A percentile compares a stretch with the other conserved stretches of the same genome.
phyloP scores from a whole-genome alignment of 2,329 filamentous ascomycete species.

The Alternaria brassicicola region DNA sequence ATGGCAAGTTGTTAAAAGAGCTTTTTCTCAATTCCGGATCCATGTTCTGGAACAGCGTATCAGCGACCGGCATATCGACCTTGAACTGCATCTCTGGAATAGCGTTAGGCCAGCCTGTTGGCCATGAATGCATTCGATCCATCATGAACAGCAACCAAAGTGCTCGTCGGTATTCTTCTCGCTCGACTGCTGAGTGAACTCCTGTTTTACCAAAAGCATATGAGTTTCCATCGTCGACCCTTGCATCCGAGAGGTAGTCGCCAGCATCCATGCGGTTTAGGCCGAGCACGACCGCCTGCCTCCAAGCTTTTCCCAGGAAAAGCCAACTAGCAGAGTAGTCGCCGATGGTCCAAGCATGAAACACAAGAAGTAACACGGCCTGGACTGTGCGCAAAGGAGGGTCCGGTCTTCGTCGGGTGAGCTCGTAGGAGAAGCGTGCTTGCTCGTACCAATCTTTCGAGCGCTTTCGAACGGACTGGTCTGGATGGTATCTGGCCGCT shows the following conservation, averaged over 20 bases:
- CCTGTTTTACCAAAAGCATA: slow-evolving; percentile 1
- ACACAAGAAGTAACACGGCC: slow-evolving; percentile 31
- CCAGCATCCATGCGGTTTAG: slow-evolving; percentile 39
- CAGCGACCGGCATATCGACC: slow-evolving; percentile 36
- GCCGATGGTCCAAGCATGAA: slow-evolving; percentile 30
- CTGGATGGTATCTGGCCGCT: slow-evolving; percentile 31
- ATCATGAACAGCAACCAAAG: slow-evolving; percentile 43
- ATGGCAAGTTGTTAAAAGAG: slow-evolving; percentile 17
- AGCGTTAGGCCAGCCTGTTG: slow-evolving; percentile 33
- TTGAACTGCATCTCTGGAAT: slow-evolving; percentile 41
- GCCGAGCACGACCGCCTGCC: slow-evolving; percentile 36
- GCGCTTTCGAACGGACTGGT: slow-evolving; percentile 23
- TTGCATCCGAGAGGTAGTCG: neutral
- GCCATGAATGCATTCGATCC: slow-evolving; percentile 36
- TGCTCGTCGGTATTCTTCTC: slow-evolving; percentile 37
- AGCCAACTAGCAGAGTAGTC: slow-evolving; percentile 41
- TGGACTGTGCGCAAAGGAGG: slow-evolving; percentile 35
- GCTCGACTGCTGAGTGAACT: slow-evolving; percentile 21
- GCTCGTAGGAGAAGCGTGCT: slow-evolving; percentile 38
- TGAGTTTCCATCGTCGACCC: neutral
- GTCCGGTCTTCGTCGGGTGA: slow-evolving; percentile 25
- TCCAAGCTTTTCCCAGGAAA: slow-evolving; percentile 42
- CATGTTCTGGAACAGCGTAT: slow-evolving; percentile 32
- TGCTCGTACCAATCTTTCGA: slow-evolving; percentile 38
- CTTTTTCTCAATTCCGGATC: slow-evolving; percentile 3